Percentiles rank a stretch among this genome's conserved stretches.
Evolutionary conservation across 164 flowering plant species (phyloP).

Genomic region (Vitis vinifera): DNA sequence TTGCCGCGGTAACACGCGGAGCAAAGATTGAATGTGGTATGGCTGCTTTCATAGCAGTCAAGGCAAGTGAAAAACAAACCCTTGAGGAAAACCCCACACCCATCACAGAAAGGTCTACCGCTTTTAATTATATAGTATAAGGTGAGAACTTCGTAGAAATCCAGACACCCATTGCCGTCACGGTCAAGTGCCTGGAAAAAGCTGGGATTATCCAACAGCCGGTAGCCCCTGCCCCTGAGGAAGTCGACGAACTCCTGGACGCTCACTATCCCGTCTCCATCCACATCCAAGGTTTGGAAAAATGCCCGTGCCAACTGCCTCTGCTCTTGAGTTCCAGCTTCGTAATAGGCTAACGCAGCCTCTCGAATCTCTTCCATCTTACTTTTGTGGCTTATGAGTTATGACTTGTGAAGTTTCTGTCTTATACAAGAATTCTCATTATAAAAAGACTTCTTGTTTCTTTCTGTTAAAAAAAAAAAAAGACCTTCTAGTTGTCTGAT

Average conservation of each 20-base stretch:
- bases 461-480: too few relatives aligned
- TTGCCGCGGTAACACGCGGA: not conserved
- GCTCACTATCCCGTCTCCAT: constrained; percentile 5
- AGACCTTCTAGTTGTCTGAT: too few relatives aligned
- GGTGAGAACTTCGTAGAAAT: constrained; percentile 4
- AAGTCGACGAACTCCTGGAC: not conserved
- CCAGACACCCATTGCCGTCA: constrained; percentile 3
- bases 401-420: too few relatives aligned
- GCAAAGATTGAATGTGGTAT: not conserved
- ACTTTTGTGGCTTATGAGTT: too few relatives aligned
- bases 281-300: not conserved
- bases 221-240: not conserved
- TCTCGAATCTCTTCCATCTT: too few relatives aligned
- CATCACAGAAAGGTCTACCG: not conserved
- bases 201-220: not conserved
- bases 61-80: constrained; percentile 8
- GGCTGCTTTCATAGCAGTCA: not conserved
- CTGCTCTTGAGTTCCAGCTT: too few relatives aligned
- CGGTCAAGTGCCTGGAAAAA: not conserved
- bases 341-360: too few relatives aligned
- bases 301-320: too few relatives aligned
- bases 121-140: constrained; percentile 4
- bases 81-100: not conserved
- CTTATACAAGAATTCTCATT: too few relatives aligned
- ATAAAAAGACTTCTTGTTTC: too few relatives aligned